Evolutionary conservation across 2,329 filamentous ascomycete genomes (phyloP).

Genomic region (Colletotrichum higginsianum): DNA sequence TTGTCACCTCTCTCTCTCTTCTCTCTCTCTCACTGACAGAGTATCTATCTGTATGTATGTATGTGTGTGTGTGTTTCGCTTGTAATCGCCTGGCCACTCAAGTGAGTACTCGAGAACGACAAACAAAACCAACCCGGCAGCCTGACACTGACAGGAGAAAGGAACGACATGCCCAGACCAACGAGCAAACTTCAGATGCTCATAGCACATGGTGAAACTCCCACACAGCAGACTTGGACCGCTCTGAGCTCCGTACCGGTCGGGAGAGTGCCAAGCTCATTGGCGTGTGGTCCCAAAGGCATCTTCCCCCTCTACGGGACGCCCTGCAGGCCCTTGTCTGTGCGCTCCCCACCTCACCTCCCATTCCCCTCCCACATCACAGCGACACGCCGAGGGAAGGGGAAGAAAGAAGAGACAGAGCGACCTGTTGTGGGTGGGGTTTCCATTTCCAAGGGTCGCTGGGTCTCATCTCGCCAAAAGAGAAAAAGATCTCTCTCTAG

Average conservation of each 20-base stretch:
- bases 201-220: conserved; percentile 40
- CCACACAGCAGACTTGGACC: conserved; percentile 10
- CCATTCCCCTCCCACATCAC: not conserved
- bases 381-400: conserved; percentile 3
- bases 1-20: not conserved
- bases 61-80: too few relatives aligned
- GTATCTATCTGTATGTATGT: not conserved
- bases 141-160: not conserved
- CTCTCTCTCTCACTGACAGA: not conserved
- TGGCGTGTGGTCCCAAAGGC: conserved; percentile 33
- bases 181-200: conserved; percentile 18
- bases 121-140: not conserved
- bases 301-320: conserved; percentile 24
- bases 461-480: conserved; percentile 29
- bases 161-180: not conserved
- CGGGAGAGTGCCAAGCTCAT: conserved; percentile 35
- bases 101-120: not conserved
- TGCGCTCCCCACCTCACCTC: conserved; percentile 21
- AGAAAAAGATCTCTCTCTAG: not conserved
- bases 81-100: too few relatives aligned
- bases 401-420: not conserved
- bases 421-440: conserved; percentile 7
- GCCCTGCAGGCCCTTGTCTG: conserved; percentile 39
- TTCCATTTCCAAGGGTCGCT: conserved; percentile 17
- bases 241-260: conserved; percentile 30